Conservation (phyloP, 495 filamentous ascomycete genomes). For the Penicillium pulvis region DNA sequence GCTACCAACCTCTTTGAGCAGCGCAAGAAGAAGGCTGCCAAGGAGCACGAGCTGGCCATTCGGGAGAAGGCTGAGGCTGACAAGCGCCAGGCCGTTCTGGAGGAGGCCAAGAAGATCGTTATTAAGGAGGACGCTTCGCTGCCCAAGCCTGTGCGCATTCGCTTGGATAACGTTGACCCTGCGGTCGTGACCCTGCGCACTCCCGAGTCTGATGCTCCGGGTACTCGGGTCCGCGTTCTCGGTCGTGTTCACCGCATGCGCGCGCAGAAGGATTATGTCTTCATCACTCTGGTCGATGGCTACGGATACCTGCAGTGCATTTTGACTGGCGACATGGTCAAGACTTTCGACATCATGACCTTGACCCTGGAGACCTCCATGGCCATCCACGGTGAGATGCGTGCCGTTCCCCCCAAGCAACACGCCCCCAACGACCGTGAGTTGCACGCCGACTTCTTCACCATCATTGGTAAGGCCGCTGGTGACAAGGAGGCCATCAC, state of each 20-base stretch:
- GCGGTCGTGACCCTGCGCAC: conserved; percentile 62
- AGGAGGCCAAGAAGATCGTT: conserved; percentile 86
- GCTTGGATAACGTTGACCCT: conserved; percentile 65
- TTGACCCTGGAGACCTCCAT: conserved; percentile 90
- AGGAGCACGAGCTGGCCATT: conserved; percentile 66
- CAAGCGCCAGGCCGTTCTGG: conserved; percentile 64
- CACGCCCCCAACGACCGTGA: conserved; percentile 87
- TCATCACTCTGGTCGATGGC: conserved; percentile 85
- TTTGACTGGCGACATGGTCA: conserved; percentile 78
- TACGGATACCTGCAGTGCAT: conserved; percentile 91
- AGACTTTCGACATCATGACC: conserved; percentile 88
- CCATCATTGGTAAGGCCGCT: conserved; percentile 79
- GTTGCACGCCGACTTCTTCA: conserved; percentile 91
- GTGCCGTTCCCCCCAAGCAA: conserved; percentile 74
- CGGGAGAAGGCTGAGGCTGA: conserved; percentile 73
- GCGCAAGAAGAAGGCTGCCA: conserved; percentile 76
- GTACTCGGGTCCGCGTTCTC: conserved; percentile 78
- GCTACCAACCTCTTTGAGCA: conserved; percentile 68
- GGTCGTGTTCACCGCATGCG: conserved; percentile 86
- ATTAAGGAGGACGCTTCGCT: conserved; percentile 80
- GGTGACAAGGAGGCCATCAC: conserved; percentile 93
- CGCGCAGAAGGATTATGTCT: conserved; percentile 83
- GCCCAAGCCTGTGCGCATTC: conserved; percentile 75
- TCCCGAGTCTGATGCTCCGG: conserved; percentile 54
- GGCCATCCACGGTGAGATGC: conserved; percentile 85